These are phyloP conservation scores for Sedum album DNA, from an alignment of 164 flowering plant species.

Conservation along the genomic window DNA sequence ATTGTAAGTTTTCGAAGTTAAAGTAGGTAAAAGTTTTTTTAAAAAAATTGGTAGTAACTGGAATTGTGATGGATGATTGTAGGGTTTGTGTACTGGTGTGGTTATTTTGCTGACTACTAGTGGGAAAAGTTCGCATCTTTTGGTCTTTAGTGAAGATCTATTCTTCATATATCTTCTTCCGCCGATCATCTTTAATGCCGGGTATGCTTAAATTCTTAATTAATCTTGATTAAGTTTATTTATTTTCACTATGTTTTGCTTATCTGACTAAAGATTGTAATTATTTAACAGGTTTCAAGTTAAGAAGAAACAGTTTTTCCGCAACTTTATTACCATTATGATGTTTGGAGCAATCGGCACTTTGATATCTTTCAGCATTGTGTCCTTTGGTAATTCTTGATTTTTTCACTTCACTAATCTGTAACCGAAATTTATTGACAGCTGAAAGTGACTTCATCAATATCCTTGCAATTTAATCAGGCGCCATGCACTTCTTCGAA, in stretches of 20 bases:
- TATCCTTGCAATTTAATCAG: slow-evolving; percentile 27
- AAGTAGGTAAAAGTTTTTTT: neutral
- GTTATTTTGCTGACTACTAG: slow-evolving; percentile 7
- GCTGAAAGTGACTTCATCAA: neutral
- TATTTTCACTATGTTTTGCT: slow-evolving; percentile 1
- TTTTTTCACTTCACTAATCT: neutral
- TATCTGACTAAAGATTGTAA: neutral
- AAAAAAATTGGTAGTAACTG: neutral
- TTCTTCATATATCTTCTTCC: slow-evolving; percentile 11
- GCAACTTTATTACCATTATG: slow-evolving; percentile 65
- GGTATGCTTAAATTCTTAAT: neutral
- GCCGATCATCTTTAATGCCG: slow-evolving; percentile 10
- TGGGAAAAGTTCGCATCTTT: slow-evolving; percentile 9
- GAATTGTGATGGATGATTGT: neutral
- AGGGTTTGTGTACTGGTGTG: slow-evolving; percentile 10
- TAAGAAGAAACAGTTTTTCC: slow-evolving; percentile 72
- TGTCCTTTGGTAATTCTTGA: slow-evolving; percentile 40
- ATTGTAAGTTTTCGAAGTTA: neutral
- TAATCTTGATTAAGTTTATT: neutral
- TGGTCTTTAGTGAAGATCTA: slow-evolving; percentile 10
- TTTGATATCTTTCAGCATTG: slow-evolving; percentile 52
- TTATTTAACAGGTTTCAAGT: slow-evolving; percentile 50
- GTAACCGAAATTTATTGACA: neutral
- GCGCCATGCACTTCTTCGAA: slow-evolving; percentile 50
- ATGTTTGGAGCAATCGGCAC: slow-evolving; percentile 74